Base-by-base conservation (phyloP, 768 basidiomycete species). In the Psilocybe tampanensis region DNA sequence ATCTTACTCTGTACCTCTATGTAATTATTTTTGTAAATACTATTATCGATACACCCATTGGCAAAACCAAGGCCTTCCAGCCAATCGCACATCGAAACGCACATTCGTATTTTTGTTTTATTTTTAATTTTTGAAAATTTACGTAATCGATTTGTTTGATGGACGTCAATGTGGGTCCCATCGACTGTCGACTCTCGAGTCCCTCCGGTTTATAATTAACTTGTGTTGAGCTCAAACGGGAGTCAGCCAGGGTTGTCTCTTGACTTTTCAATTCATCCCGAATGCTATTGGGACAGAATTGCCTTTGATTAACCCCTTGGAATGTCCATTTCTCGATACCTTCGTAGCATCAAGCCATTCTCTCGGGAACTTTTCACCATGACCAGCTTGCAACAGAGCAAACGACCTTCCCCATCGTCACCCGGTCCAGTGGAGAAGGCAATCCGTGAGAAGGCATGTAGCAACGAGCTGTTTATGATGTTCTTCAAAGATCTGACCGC, bases 341-440 rank as follows among this genome's bases (percentile, higher is more conserved):
- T 55, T 34, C 41, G 41, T 11, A 19, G 41, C 32, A 36, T 39
- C 47, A 56, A 29, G 29, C 45, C 44, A 22, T 52, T 65, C 36
- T 56, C 54, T 9, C 54, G 51, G 47, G 23, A 52, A 26, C 48
- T 55, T 11, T 55, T 49, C 24, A 48, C 44, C 36, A 65, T 65
- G 64, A 55, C 24, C 39, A 41, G 17, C 32, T 8, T 44, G 24
- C 33, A 47, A 23, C 26, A 53, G 32, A 44, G 41, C 26, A 29
- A 41, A 32, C 23, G 44, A 19, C 17, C 44, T 15, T 36, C 23
- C 19, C 47, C 53, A 45, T 58, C 56, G 48, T 47, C 60, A 44
- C 56, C 59, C 41, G 64, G 64, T 52, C 61, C 61, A 49, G 50
- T 65, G 13, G 64, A 65, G 56, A 59, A 33, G 13, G 41, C 64